These are phyloP conservation scores for Myxozyma kluyveri DNA, from an alignment of 805 yeast species.

Conservation along the genomic window DNA sequence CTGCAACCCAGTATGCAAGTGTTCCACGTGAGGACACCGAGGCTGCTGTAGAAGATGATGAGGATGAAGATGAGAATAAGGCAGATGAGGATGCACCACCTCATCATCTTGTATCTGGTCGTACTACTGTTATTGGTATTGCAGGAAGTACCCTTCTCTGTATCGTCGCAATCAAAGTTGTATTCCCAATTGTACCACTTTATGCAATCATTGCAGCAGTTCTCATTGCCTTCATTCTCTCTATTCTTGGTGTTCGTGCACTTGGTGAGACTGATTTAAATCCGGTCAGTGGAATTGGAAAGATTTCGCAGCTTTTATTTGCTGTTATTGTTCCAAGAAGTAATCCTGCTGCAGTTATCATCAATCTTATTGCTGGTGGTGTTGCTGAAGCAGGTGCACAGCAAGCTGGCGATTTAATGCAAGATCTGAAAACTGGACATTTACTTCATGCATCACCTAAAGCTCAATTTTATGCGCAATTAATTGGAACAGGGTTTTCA, in stretches of 20 bases:
- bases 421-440: conserved; percentile 93
- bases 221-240: conserved; percentile 69
- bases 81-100: conserved; percentile 43
- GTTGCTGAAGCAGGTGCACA: conserved; percentile 98
- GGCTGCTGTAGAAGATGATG: conserved; percentile 1
- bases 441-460: conserved; percentile 85
- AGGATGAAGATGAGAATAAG: conserved; percentile 7
- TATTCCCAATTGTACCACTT: conserved; percentile 69
- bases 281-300: conserved; percentile 96
- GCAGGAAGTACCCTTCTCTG: conserved; percentile 66
- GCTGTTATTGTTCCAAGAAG: conserved; percentile 72
- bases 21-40: conserved; percentile 5
- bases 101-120: conserved; percentile 50
- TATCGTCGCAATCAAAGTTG: conserved; percentile 56
- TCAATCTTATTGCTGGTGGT: conserved; percentile 92
- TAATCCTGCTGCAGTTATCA: conserved; percentile 77
- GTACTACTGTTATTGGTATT: conserved; percentile 58
- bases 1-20: conserved; percentile 4
- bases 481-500: conserved; percentile 85
- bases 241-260: conserved; percentile 87
- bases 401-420: conserved; percentile 98
- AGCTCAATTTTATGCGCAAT: conserved; percentile 87
- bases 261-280: conserved; percentile 95
- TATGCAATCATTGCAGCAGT: conserved; percentile 69
- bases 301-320: conserved; percentile 83